Evolutionary conservation across 176 grass and related monocot genomes (phyloP), one percentile per base, ranked within the genome.

Genomic region (Tillandsia fasciculata): DNA sequence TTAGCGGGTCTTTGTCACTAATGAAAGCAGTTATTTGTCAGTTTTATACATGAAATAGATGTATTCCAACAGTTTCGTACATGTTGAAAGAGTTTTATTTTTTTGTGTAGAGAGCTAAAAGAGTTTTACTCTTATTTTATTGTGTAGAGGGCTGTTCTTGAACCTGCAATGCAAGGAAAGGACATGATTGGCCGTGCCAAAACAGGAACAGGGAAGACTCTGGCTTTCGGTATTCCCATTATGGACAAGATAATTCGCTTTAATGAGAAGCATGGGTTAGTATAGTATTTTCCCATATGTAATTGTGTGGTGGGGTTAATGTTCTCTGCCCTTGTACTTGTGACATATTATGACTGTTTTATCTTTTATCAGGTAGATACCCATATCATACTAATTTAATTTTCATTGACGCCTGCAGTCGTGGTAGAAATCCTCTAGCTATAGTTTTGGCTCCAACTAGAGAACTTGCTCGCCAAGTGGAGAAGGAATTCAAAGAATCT

Each of bases 151-250:
- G 93, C 89, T 79, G 93, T 97, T 66, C 83, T 97, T 76, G 93
- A 97, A 71, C 93, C 86, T 53, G 93, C 93, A 77, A 97, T 97
- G 93, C 81, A 92, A 97, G 89, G 89, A 63, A 83, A 64, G 72
- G 89, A 97, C 57, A 90, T 97, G 93, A 97, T 92, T 79, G 86
- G 89, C 2, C 89, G 89, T 79, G 93, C 89, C 69, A 86, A 68
- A 83, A 97, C 93, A 22, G 93, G 89, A 42, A 97, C 93, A 0
- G 93, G 93, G 3, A 97, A 97, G 64, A 97, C 93, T 9, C 85
- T 97, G 76, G 93, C 93, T 77, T 97, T 97, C 89, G 93, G 93
- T 53, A 90, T 97, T 83, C 93, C 93, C 69, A 92, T 92, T 48
- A 87, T 97, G 68, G 89, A 92, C 81, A 92, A 72, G 58, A 97